Base-by-base conservation (phyloP, 805 yeast species). In the Metschnikowia amazonensis region DNA sequence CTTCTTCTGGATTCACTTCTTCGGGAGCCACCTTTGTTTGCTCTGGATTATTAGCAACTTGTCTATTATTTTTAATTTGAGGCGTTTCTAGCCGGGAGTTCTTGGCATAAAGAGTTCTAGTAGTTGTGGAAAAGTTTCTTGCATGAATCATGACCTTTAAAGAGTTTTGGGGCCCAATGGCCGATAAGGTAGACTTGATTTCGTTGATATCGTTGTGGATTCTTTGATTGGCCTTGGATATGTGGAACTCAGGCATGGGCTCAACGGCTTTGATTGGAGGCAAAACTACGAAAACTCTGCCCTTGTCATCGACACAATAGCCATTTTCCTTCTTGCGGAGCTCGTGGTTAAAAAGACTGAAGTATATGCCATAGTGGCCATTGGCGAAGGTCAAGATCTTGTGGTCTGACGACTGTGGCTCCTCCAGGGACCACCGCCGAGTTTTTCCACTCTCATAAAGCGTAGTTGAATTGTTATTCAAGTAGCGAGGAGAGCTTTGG, bases 281-380 rank as follows among this genome's bases (percentile, higher is more conserved):
- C 11, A 46, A 33, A 2, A 52, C 42, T 11, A 52, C 36, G 36
- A 55, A 45, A 21, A 53, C 18, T 16, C 43, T 46, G 10, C 32
- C 32, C 14, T 43, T 38, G 27, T 37, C 45, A 14, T 23, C 44
- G 13, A 7, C 35, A 18, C 37, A 34, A 11, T 34, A 44, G 30
- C 44, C 42, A 21, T 44, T 49, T 38, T 55, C 51, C 42, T 51
- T 40, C 50, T 63, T 31, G 55, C 62, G 44, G 6, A 55, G 49
- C 38, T 71, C 75, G 34, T 63, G 66, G 49, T 64, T 66, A 54
- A 64, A 68, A 40, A 71, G 63, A 5, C 72, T 60, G 46, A 62
- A 71, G 50, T 71, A 71, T 17, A 71, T 54, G 1, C 75, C 76
- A 50, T 69, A 71, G 46, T 71, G 76, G n/a, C 76, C 76, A 18